These are phyloP conservation scores for Arthrinium puccinioides DNA, from an alignment of 2,329 filamentous ascomycete species.

Conservation along the genomic window DNA sequence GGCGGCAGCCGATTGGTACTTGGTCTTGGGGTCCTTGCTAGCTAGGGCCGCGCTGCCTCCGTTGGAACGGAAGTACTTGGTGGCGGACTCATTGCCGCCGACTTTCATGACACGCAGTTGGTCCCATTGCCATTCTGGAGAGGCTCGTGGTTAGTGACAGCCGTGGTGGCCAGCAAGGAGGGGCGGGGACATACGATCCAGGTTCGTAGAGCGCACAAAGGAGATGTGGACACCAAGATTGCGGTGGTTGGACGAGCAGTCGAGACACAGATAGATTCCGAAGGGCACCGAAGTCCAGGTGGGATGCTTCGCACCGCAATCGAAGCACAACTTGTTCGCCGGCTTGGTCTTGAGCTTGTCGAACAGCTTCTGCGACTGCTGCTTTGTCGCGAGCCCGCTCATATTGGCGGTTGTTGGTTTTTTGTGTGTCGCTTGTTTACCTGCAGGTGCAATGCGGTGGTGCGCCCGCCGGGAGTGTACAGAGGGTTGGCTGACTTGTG, in stretches of 20 bases:
- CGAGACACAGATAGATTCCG: conserved; percentile 94
- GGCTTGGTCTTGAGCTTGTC: conserved; percentile 92
- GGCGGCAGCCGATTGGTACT: conserved; percentile 90
- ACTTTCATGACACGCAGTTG: conserved; percentile 97
- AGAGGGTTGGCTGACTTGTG: too few relatives aligned
- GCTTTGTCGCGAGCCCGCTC: conserved; percentile 73
- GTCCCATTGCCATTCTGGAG: conserved; percentile 93
- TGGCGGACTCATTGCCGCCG: conserved; percentile 94
- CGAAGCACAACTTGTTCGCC: conserved; percentile 98
- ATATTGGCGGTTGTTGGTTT: conserved; percentile 38
- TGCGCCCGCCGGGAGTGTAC: too few relatives aligned
- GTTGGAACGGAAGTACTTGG: conserved; percentile 96
- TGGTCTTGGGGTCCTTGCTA: conserved; percentile 94
- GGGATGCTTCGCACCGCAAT: conserved; percentile 94
- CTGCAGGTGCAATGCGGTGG: too few relatives aligned
- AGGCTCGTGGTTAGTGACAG: neutral
- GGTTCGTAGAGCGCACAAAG: conserved; percentile 95
- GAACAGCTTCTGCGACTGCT: conserved; percentile 94
- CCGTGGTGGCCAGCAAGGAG: neutral
- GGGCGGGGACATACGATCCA: conserved; percentile 70
- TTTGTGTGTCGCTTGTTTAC: too few relatives aligned
- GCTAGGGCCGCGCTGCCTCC: conserved; percentile 88
- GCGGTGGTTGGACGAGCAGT: conserved; percentile 94
- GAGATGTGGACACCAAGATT: conserved; percentile 98
- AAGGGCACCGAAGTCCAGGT: conserved; percentile 98